Base-by-base conservation (phyloP, 345 rosid genomes). In the Isatis tinctoria region DNA sequence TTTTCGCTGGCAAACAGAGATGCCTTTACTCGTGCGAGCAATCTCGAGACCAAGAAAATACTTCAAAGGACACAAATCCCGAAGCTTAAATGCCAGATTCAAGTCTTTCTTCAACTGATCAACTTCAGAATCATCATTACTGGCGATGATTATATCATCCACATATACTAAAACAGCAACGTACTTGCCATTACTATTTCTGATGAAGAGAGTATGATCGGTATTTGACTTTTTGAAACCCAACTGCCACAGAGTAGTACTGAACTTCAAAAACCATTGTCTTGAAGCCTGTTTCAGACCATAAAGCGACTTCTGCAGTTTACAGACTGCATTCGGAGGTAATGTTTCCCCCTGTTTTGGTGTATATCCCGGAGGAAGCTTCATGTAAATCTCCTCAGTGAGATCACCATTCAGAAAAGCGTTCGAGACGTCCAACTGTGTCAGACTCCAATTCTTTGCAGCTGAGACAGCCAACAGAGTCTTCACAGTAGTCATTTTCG, bases 51-150 rank as follows among this genome's bases (percentile, higher is more conserved):
- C 41, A 4, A 37, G 41, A 10, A 37, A 37, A 11, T 37, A 37
- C 1, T 5, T 37, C 1, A 37, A 10, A 2, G 1, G 4, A 11
- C 41, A 4, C 1, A 37, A 37, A 1, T 37, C 14, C 0, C 41
- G 13, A 2, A 37, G 14, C 4, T 3, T 2, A 1, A 37, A 37
- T 0, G 41, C 13, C 0, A 0, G 4, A 1, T 37, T 0, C 6
- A 11, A 3, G 11, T 37, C 13, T 0, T 4, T 10, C 41, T 37
- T 37, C 0, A 37, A 11, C 3, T 10, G 12, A 0, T 2, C 3
- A 10, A 37, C 41, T 3, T 2, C 14, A 2, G 10, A 13, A 37
- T 37, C 41, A 0, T 37, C 13, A 3, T 37, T 37, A 4, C 41
- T 37, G 1, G 41, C 14, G 3, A 37, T 37, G 13, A 37, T 37